phyloP scores from a whole-genome alignment of 2,329 filamentous ascomycete genomes.

The Fusarium tanahbumbuense region DNA sequence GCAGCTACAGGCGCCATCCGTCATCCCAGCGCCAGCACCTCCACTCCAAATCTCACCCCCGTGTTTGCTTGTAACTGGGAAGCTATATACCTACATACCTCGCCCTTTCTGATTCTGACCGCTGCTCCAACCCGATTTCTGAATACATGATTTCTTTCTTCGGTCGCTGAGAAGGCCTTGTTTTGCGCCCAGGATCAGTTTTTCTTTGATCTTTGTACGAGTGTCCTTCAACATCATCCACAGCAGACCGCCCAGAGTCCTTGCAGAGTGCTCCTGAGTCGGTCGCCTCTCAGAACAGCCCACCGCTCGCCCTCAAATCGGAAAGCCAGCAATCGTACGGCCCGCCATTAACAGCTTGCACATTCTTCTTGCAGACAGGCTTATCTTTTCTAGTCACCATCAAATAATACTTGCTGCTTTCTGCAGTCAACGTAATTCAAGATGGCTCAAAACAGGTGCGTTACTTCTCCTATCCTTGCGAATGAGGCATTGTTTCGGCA shows the following conservation, averaged over 20 bases:
- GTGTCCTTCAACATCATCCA: conserved; percentile 11
- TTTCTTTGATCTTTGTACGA: conserved; percentile 23
- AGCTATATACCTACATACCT: conserved; percentile 23
- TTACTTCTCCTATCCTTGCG: conserved; percentile 12
- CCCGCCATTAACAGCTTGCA: conserved; percentile 7
- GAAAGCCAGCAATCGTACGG: conserved; percentile 25
- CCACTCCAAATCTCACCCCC: conserved; percentile 34
- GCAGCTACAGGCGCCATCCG: conserved; percentile 28
- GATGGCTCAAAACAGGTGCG: conserved; percentile 53
- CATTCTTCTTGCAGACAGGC: conserved; percentile 12
- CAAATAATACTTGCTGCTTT: conserved; percentile 17
- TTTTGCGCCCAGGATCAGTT: conserved; percentile 34
- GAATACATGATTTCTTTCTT: conserved; percentile 42
- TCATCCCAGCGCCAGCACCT: conserved; percentile 36
- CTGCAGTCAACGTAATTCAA: conserved; percentile 33
- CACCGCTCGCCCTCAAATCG: conserved; percentile 30
- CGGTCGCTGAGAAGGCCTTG: conserved; percentile 34
- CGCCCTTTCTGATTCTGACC: conserved; percentile 36
- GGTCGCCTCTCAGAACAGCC: conserved; percentile 23
- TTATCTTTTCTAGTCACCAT: conserved; percentile 17
- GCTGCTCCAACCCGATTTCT: conserved; percentile 33
- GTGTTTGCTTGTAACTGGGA: conserved; percentile 37
- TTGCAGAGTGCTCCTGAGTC: conserved; percentile 34
- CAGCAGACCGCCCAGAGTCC: conserved; percentile 33
- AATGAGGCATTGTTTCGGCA: conserved; percentile 15